These are phyloP conservation scores for Teratosphaeria viscida DNA, from an alignment of 2,329 filamentous ascomycete genomes.

Conservation along the genomic window DNA sequence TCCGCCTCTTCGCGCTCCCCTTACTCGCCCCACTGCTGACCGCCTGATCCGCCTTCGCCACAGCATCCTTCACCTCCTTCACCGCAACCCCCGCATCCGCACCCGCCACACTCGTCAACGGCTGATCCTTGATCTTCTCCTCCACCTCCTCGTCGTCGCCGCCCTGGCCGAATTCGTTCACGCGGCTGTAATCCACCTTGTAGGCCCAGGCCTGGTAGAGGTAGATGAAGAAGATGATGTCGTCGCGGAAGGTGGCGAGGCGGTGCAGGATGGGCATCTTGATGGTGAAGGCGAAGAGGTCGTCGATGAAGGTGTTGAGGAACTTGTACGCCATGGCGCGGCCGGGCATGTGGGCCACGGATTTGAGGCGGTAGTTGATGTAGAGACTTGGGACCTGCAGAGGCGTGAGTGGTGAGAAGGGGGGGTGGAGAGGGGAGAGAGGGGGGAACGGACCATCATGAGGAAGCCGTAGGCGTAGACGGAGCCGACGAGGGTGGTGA, in stretches of 20 bases:
- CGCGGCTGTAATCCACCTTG: conserved; percentile 77
- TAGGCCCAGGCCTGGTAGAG: conserved; percentile 91
- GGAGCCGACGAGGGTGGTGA: conserved; percentile 85
- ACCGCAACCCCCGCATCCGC: conserved; percentile 10
- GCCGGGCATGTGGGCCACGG: conserved; percentile 88
- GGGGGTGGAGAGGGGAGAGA: not conserved
- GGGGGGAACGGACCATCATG: conserved; percentile 62
- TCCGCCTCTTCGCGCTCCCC: conserved; percentile 6
- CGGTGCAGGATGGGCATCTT: conserved; percentile 96
- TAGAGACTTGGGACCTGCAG: conserved; percentile 66
- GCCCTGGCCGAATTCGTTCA: conserved; percentile 97
- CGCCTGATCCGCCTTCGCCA: not conserved
- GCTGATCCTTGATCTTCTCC: conserved; percentile 37
- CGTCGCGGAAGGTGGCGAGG: conserved; percentile 82
- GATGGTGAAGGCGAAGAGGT: conserved; percentile 96
- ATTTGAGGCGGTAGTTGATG: conserved; percentile 94
- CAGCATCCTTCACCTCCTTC: conserved; percentile 2
- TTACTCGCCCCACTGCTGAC: conserved; percentile 5
- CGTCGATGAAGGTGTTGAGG: conserved; percentile 97
- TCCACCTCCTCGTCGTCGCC: conserved; percentile 72
- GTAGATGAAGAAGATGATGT: conserved; percentile 97
- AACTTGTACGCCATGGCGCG: conserved; percentile 98
- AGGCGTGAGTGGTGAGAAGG: not conserved
- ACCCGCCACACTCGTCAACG: conserved; percentile 25
- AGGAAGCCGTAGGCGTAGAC: conserved; percentile 98